phyloP scores from a whole-genome alignment of 495 filamentous ascomycete genomes.

The Saxophila tyrrhenica region DNA sequence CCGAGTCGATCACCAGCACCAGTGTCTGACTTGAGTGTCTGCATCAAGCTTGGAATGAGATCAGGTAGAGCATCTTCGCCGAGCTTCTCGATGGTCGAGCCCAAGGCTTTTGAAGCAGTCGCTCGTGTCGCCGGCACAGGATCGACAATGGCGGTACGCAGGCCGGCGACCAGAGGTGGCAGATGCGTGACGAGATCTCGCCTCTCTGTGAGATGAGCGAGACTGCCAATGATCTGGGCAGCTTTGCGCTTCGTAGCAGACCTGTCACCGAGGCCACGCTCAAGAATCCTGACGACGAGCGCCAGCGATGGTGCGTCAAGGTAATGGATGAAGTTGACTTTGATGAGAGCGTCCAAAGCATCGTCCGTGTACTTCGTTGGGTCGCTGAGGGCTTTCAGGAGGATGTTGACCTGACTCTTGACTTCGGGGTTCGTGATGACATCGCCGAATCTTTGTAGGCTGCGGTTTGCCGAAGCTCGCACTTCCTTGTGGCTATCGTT shows the following conservation, averaged over 20 bases:
- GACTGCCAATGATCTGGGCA: constrained; percentile 89
- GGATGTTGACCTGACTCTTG: constrained; percentile 74
- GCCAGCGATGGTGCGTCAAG: constrained; percentile 91
- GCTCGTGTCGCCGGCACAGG: constrained; percentile 95
- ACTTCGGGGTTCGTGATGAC: constrained; percentile 98
- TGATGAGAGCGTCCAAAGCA: constrained; percentile 85
- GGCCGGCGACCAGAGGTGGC: constrained; percentile 80
- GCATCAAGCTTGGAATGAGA: constrained; percentile 94
- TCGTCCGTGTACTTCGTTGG: constrained; percentile 96
- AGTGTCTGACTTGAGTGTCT: constrained; percentile 91
- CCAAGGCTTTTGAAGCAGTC: constrained; percentile 89
- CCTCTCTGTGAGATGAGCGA: constrained; percentile 91
- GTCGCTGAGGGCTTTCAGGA: constrained; percentile 93
- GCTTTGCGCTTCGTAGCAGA: constrained; percentile 93
- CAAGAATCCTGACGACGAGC: constrained; percentile 85
- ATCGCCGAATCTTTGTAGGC: constrained; percentile 92
- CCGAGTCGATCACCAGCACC: constrained; percentile 90
- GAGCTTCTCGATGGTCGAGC: constrained; percentile 90
- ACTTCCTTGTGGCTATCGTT: constrained; percentile 99
- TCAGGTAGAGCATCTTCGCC: constrained; percentile 95
- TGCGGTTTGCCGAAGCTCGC: constrained; percentile 78
- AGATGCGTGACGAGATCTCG: constrained; percentile 87
- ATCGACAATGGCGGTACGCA: constrained; percentile 82
- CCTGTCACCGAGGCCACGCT: constrained; percentile 79
- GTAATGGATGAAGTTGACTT: constrained; percentile 91